phyloP scores from a whole-genome alignment of 2,329 filamentous ascomycete genomes.

The Ciborinia camelliae region DNA sequence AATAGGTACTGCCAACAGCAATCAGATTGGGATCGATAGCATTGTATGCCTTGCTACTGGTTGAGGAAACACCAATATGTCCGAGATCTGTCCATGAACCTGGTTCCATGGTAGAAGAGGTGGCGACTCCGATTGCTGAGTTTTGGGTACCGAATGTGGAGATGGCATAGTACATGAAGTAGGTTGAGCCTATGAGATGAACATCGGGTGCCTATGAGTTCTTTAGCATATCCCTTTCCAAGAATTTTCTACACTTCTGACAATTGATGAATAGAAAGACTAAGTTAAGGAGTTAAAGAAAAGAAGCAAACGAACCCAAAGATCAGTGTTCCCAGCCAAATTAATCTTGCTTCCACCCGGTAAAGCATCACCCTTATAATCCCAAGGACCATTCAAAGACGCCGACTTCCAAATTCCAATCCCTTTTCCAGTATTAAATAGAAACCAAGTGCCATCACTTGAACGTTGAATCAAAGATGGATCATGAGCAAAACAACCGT shows the following conservation, averaged over 20 bases:
- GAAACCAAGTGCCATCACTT: constrained; percentile 44
- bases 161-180: constrained; percentile 61
- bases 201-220: constrained; percentile 59
- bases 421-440: constrained; percentile 42
- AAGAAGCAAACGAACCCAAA: constrained; percentile 39
- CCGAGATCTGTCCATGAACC: constrained; percentile 61
- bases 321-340: constrained; percentile 38
- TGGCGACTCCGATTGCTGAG: constrained; percentile 51
- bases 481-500: constrained; percentile 43
- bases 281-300: background rate
- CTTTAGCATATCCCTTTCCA: background rate
- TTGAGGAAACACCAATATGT: constrained; percentile 49
- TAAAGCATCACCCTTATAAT: constrained; percentile 40
- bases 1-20: constrained; percentile 42
- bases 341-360: constrained; percentile 40
- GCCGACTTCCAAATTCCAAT: constrained; percentile 42
- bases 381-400: constrained; percentile 43
- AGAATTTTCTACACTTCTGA: background rate
- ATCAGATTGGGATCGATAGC: constrained; percentile 59
- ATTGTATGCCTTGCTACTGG: constrained; percentile 48
- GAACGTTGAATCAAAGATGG: constrained; percentile 42
- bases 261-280: background rate
- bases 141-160: constrained; percentile 52
- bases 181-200: constrained; percentile 51
- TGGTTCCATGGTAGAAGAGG: constrained; percentile 45